Evolutionary conservation across 2,329 filamentous ascomycete species (phyloP), one percentile per base, ranked within the genome.

Genomic region (Rhynchosporium graminicola): DNA sequence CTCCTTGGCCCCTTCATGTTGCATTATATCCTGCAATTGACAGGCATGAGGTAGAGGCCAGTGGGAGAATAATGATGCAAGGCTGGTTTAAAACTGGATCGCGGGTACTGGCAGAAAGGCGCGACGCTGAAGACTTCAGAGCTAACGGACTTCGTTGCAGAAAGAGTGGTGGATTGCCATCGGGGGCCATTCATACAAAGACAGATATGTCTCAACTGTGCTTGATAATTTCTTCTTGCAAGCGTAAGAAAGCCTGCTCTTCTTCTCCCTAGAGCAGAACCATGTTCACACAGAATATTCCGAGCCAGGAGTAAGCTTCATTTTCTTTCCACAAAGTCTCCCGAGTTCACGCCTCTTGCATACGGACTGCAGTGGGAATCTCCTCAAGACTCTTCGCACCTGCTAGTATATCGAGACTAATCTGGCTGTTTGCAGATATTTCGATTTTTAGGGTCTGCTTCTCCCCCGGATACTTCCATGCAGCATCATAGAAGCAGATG

Each of bases 261-360:
- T n/a, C 48, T 51, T 51, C 48, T 36, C 48, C 48, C 9, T 51
- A 51, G 5, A 51, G 48, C 48, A 51, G 33, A n/a, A 31, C 3
- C 48, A 51, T 51, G 15, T 38, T 36, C 13, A 51, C 29, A 9
- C 20, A 29, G 29, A 51, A 51, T 36, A 51, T 36, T 8, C 48
- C 48, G 20, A 51, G 48, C 29, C 7, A 20, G 15, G 29, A 51
- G 12, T 51, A 51, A 9, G 48, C 15, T 20, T 33, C 13, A 31
- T 51, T n/a, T 9, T 51, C 48, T n/a, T 51, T 31, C 13, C 48
- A n/a, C 3, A 15, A n/a, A 2, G 31, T 20, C 31, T 51, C 7
- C 20, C 48, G 48, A 3, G 4, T n/a, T 31, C 28, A n/a, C n/a
- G 48, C 31, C 48, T 13, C 33, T 8, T 29, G 36, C 29, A 51